Base-by-base conservation (phyloP, 2,329 filamentous ascomycete genomes). In the Fusarium tuaranense region DNA sequence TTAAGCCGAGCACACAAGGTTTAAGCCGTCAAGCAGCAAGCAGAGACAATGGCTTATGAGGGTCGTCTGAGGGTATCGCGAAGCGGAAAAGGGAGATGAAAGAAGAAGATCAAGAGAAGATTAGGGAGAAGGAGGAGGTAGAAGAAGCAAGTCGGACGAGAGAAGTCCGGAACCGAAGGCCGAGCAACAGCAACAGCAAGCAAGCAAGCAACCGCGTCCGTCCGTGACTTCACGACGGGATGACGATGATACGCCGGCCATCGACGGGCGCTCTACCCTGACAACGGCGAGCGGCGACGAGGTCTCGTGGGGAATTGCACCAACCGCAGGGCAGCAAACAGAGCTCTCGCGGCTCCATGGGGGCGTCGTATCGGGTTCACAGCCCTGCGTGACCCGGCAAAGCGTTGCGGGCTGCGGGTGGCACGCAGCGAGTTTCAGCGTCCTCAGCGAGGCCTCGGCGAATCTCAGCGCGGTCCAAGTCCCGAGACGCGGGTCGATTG, bases 181-280 rank as follows among this genome's bases (percentile, higher is more conserved):
- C 58, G 63, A 65, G 69, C 65, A 72, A 69, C 34, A 36, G 34
- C 34, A 36, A 36, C 34, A 16, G 46, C 67, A 66, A 63, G 61
- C 61, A 41, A 65, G 44, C 27, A 65, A 67, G 53, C 39, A 57
- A 69, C 53, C 63, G 69, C 64, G 59, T 74, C 71, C 68, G 67
- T 72, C 71, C 69, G 67, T 69, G 63, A 69, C 69, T 70, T 73
- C 68, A 70, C 71, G 75, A 70, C 71, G 63, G 46, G 72, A 72
- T 76, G 76, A 76, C 76, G 74, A 78, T 78, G 76, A 76, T 78
- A 71, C 71, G 73, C 71, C 69, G 75, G 75, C 60, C 72, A 74
- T 60, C 65, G 46, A 74, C 69, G 73, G 73, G 58, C 64, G 58
- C 64, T 73, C 70, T 73, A 68, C 67, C 70, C 61, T 65, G 39